phyloP scores from a whole-genome alignment of 2,329 filamentous ascomycete species.

The Colletotrichum sp. region DNA sequence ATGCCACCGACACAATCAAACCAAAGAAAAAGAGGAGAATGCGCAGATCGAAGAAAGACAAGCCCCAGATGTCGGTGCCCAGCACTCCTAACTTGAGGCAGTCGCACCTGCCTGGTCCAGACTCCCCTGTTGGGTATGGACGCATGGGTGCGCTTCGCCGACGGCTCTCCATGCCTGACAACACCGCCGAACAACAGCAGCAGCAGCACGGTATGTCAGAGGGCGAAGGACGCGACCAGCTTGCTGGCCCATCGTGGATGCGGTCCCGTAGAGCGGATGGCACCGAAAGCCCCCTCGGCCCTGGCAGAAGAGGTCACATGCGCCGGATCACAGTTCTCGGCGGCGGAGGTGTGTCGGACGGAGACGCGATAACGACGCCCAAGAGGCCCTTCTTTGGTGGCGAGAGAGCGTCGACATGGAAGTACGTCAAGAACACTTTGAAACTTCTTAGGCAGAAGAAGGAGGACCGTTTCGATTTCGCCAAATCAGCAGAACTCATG shows the following conservation, averaged over 20 bases:
- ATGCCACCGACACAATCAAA: conserved; percentile 47
- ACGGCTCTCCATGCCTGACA: conserved; percentile 70
- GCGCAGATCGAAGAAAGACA: conserved; percentile 30
- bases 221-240: conserved; percentile 72
- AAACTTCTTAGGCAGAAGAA: conserved; percentile 81
- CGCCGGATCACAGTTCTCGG: conserved; percentile 70
- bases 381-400: conserved; percentile 62
- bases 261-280: conserved; percentile 44
- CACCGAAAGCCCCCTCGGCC: conserved; percentile 51
- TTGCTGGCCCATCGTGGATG: conserved; percentile 61
- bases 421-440: conserved; percentile 87
- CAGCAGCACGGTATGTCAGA: conserved; percentile 67
- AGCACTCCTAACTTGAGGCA: conserved; percentile 61
- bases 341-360: conserved; percentile 68
- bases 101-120: conserved; percentile 39
- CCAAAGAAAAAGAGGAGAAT: conserved; percentile 69
- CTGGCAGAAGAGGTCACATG: conserved; percentile 65
- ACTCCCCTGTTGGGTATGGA: conserved; percentile 44
- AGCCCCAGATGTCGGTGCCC: conserved; percentile 62
- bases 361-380: conserved; percentile 62
- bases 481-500: conserved; percentile 95
- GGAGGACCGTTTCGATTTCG: conserved; percentile 88
- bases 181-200: conserved; percentile 57
- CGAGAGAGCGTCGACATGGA: conserved; percentile 82
- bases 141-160: conserved; percentile 62